Evolutionary conservation across 371 early-diverging fungal species (phyloP).

Genomic region (Apophysomyces trapeziformis): DNA sequence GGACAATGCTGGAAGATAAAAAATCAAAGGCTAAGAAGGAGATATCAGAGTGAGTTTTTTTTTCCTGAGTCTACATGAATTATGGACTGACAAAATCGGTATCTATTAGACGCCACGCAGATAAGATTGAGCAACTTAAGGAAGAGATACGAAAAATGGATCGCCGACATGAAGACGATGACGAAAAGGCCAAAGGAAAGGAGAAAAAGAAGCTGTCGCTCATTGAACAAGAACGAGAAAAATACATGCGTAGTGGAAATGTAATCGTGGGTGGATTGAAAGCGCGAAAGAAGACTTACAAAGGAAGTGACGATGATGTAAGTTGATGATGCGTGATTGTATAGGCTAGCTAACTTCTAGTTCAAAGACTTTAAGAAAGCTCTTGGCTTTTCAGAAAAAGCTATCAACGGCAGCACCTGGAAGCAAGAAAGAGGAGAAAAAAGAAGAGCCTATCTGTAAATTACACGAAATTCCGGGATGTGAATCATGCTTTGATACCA

Average conservation of each 20-base stretch:
- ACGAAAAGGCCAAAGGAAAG: conserved; percentile 18
- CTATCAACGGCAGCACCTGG: conserved; percentile 29
- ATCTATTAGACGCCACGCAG: neutral
- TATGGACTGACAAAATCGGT: neutral
- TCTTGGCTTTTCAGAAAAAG: conserved; percentile 52
- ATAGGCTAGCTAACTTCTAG: neutral
- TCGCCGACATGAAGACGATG: conserved; percentile 21
- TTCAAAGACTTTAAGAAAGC: conserved; percentile 40
- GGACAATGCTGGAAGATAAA: conserved; percentile 23
- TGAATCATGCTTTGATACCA: conserved; percentile 60
- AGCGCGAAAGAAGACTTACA: conserved; percentile 29
- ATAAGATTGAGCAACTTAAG: conserved; percentile 55
- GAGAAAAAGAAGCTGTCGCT: conserved; percentile 53
- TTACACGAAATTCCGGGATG: conserved; percentile 70
- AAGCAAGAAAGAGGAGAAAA: conserved; percentile 14
- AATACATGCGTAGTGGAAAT: conserved; percentile 48
- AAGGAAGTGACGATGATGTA: conserved; percentile 43
- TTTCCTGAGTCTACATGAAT: neutral
- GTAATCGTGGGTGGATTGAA: conserved; percentile 33
- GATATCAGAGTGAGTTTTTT: conserved; percentile 15
- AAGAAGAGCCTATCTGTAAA: conserved; percentile 50
- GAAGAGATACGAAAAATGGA: conserved; percentile 62
- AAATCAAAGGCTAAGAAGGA: conserved; percentile 13
- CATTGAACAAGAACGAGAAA: conserved; percentile 58
- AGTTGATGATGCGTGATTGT: conserved; percentile 10